Evolutionary conservation across 2,329 filamentous ascomycete genomes (phyloP).

Genomic region (Clonostachys solani): DNA sequence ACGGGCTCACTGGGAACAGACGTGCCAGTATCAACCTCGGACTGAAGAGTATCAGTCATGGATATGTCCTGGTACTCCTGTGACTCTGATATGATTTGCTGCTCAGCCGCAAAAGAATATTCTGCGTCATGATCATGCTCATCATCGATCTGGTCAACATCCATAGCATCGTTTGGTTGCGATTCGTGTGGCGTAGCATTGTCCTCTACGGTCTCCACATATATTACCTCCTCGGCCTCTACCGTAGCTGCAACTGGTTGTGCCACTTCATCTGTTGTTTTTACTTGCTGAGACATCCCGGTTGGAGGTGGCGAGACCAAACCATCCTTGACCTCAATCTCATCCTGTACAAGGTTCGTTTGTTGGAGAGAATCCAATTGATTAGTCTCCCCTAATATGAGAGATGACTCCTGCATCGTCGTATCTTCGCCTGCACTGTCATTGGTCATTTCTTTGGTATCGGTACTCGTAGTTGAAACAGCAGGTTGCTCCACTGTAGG

Average conservation of each 20-base stretch:
- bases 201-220: neutral
- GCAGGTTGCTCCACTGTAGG: too few species aligned
- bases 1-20: too few species aligned
- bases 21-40: too few species aligned
- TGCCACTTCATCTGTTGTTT: neutral
- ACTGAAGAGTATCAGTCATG: too few species aligned
- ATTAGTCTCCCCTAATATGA: too few species aligned
- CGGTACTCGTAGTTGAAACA: too few species aligned
- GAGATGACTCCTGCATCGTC: too few species aligned
- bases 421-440: too few species aligned
- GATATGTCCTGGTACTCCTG: neutral
- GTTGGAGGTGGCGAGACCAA: neutral
- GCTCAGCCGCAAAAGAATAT: slow-evolving; percentile 9
- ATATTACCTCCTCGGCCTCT: neutral
- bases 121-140: slow-evolving; percentile 4
- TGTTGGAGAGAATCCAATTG: too few species aligned
- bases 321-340: neutral
- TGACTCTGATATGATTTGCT: slow-evolving; percentile 13
- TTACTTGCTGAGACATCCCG: neutral
- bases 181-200: neutral
- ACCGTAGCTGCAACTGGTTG: neutral
- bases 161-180: neutral
- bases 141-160: neutral
- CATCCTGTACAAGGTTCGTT: too few species aligned
- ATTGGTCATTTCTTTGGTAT: too few species aligned